phyloP scores from a whole-genome alignment of 2,329 filamentous ascomycete species.

The Alternaria arborescens region DNA sequence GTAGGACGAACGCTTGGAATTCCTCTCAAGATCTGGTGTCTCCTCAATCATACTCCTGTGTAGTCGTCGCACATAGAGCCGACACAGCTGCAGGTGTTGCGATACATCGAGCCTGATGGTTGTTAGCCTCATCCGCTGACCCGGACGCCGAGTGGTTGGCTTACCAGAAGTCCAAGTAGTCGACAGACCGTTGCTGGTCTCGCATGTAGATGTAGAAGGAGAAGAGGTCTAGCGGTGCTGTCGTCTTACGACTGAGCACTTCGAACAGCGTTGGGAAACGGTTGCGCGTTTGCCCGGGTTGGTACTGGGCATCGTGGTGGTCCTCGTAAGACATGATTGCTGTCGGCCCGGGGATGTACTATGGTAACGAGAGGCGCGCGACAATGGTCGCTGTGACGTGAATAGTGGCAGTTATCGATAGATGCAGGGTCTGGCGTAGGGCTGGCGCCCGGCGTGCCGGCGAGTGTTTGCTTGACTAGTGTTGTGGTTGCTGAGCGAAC shows the following conservation, averaged over 20 bases:
- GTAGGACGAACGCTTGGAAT: constrained; percentile 84
- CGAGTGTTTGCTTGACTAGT: constrained; percentile 7
- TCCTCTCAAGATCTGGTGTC: constrained; percentile 87
- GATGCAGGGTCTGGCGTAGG: constrained; percentile 26
- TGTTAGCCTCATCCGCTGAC: constrained; percentile 31
- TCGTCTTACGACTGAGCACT: constrained; percentile 90
- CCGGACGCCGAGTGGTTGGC: constrained; percentile 51
- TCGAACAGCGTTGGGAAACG: constrained; percentile 94
- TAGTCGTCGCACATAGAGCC: constrained; percentile 95
- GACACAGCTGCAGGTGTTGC: constrained; percentile 96
- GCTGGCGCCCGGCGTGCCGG: constrained; percentile 29
- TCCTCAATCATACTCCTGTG: constrained; percentile 91
- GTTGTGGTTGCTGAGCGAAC: constrained; percentile 29
- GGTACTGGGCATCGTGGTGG: constrained; percentile 10
- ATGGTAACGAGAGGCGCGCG: constrained; percentile 28
- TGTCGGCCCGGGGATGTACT: constrained; percentile 1
- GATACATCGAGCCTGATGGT: constrained; percentile 92
- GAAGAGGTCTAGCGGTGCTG: constrained; percentile 94
- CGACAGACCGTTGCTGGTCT: constrained; percentile 95
- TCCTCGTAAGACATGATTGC: constrained; percentile 36
- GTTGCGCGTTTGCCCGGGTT: constrained; percentile 65
- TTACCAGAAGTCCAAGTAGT: constrained; percentile 98
- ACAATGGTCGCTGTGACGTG: constrained; percentile 22
- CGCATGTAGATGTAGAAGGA: constrained; percentile 99
- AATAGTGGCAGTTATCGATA: constrained; percentile 34